Base-by-base conservation (phyloP, 1,139 yeast species). In the Candida sp. region DNA sequence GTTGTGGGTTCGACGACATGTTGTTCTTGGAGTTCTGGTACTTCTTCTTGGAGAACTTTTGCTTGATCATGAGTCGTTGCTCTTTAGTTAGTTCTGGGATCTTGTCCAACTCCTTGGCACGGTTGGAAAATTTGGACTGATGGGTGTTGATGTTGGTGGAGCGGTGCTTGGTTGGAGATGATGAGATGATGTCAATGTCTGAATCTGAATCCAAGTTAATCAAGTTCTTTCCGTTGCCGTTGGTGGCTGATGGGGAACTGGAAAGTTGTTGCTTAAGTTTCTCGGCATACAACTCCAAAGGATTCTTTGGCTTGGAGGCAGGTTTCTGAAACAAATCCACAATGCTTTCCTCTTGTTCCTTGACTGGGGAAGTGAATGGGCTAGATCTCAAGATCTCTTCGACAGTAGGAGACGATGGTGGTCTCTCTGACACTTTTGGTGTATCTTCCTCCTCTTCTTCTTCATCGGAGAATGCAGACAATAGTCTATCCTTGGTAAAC, bases 11-110 rank as follows among this genome's bases (percentile, higher is more conserved):
- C n/a, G 26, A 23, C 7, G 38, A 34, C n/a, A 28, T 49, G 22
- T 49, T 46, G 27, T 34, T 43, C 41, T 49, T 31, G 27, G 52
- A 33, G 37, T 43, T 47, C 11, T 47, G 48, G 47, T 38, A 49
- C 33, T 50, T 55, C 51, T 61, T 67, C 47, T 61, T 67, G 12
- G 70, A 62, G 54, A 69, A 76, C 48, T 67, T 73, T 55, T 72
- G 77, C 53, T 70, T 74, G 32, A 77, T 65, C 9, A 61, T 45
- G 23, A 77, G 63, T 39, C 65, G 65, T 49, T 69, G 66, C 44
- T 72, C 81, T 53, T 76, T 77, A 9, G 78, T 59, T 40, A 77
- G 55, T 42, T 63, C 62, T 3, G 80, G 80, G 23, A 75, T 65
- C 5, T 47, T 54, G 3, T 56, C 50, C 12, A 54, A 48, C 26